phyloP scores from a whole-genome alignment of 1,284 basidiomycete genomes.

The Malassezia brasiliensis region DNA sequence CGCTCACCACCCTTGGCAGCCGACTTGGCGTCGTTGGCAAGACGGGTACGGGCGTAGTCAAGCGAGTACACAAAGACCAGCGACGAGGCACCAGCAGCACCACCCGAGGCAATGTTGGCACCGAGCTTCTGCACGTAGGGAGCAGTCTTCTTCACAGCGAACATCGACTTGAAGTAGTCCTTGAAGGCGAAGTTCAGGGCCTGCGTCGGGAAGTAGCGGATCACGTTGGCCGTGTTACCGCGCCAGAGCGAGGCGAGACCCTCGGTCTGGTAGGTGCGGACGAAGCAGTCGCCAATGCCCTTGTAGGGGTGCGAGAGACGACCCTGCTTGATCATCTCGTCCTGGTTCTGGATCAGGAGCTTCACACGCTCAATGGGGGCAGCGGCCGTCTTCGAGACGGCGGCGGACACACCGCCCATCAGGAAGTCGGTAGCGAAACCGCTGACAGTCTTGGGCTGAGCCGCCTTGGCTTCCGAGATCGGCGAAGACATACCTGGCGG shows the following conservation, averaged over 20 bases:
- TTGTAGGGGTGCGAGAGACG: slow-evolving; percentile 48
- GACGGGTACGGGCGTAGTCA: slow-evolving; percentile 50
- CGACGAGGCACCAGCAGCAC: slow-evolving; percentile 49
- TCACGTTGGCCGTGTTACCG: slow-evolving; percentile 49
- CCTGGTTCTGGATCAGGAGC: slow-evolving; percentile 49
- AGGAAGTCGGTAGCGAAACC: slow-evolving; percentile 46
- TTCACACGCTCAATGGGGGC: slow-evolving; percentile 49
- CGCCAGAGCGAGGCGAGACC: slow-evolving; percentile 48
- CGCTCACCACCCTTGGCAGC: slow-evolving; percentile 48
- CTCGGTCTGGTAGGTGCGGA: slow-evolving; percentile 48
- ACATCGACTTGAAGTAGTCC: slow-evolving; percentile 47
- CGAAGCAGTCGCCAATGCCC: slow-evolving; percentile 49
- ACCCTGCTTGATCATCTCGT: slow-evolving; percentile 50
- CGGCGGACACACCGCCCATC: slow-evolving; percentile 49
- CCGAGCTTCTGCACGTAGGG: slow-evolving; percentile 47
- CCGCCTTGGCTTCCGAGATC: slow-evolving; percentile 16
- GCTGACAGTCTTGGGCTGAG: slow-evolving; percentile 30
- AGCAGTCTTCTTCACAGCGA: slow-evolving; percentile 43
- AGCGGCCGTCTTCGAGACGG: slow-evolving; percentile 48
- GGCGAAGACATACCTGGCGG: background rate
- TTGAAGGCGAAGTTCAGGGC: slow-evolving; percentile 48
- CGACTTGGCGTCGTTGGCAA: slow-evolving; percentile 49
- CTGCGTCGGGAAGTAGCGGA: slow-evolving; percentile 49
- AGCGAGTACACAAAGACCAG: slow-evolving; percentile 49
- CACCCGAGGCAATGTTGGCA: slow-evolving; percentile 48